Conservation (phyloP, 2,329 filamentous ascomycete species). For the Fusarium sp. region DNA sequence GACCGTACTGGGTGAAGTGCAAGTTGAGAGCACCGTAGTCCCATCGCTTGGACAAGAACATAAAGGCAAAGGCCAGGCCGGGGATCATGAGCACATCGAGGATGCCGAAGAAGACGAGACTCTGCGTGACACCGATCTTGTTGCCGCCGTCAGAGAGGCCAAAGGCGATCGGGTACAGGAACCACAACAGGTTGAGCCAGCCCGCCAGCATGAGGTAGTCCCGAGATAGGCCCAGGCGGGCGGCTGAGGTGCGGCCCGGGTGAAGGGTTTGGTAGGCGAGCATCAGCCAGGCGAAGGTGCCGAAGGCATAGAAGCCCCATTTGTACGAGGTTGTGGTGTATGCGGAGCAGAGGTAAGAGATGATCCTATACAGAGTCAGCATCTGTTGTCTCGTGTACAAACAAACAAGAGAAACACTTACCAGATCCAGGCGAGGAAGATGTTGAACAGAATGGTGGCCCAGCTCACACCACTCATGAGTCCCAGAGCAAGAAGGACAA, state of each 20-base stretch:
- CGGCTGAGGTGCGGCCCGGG: conserved; percentile 55
- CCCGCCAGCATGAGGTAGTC: conserved; percentile 61
- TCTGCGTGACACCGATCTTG: conserved; percentile 32
- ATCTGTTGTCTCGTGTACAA: neutral
- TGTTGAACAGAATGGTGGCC: conserved; percentile 66
- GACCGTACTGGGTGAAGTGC: conserved; percentile 67
- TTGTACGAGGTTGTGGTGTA: conserved; percentile 65
- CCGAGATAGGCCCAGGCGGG: conserved; percentile 56
- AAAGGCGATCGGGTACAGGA: conserved; percentile 67
- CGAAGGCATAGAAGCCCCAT: conserved; percentile 69
- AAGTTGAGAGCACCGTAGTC: conserved; percentile 65
- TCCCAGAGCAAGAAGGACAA: conserved; percentile 60
- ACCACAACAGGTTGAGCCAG: conserved; percentile 65
- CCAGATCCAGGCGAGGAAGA: conserved; percentile 65
- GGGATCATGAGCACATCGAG: conserved; percentile 64
- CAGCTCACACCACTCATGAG: conserved; percentile 66
- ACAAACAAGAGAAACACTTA: conserved; percentile 5
- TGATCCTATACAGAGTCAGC: conserved; percentile 47
- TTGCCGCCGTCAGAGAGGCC: conserved; percentile 38
- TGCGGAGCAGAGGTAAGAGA: conserved; percentile 63
- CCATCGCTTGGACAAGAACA: conserved; percentile 62
- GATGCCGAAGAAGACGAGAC: conserved; percentile 60
- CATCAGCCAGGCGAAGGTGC: conserved; percentile 60
- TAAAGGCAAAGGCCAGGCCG: conserved; percentile 57
- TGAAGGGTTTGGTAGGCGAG: conserved; percentile 60